Evolutionary conservation across 805 yeast genomes (phyloP), one percentile per base, ranked within the genome.

Genomic region (Candida maesae): DNA sequence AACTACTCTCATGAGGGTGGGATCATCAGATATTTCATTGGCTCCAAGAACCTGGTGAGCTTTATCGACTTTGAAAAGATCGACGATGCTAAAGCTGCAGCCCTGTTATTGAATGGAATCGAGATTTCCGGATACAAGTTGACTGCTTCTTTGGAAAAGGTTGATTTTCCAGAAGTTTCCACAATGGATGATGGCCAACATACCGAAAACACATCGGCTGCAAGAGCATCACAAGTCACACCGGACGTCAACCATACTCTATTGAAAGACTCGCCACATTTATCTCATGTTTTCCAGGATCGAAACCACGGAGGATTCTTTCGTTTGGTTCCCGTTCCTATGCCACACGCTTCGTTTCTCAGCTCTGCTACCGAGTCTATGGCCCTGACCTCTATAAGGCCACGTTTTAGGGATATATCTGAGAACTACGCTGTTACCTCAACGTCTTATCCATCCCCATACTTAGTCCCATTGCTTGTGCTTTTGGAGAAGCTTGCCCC

Each of bases 401-500:
- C 35, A 21, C 33, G 40, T 26, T 18, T 29, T 15, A 35, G 25
- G 15, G 33, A 31, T 3, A 23, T 12, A 5, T n/a, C 40, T 6
- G 36, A 33, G 16, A 16, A 7, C 11, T 19, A 21, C 24, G 10
- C 5, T 15, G 28, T 14, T 11, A 10, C 10, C 5, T 8, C 10
- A 5, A 5, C 19, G 24, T 29, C 21, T n/a, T n/a, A n/a, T n/a
- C n/a, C n/a, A n/a, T n/a, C n/a, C n/a, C n/a, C n/a, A n/a, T n/a
- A n/a, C 12, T 15, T 42, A 3, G 52, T 42, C 23, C 46, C 56
- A 3, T 16, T 49, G 3, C 10, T 45, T 16, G 32, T 34, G 2
- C 39, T 32, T 8, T 47, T 66, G 28, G 63, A 53, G 43, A 59
- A 51, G 35, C 54, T 59, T 38, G 56, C 64, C 0, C 53, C 52